Base-by-base conservation (phyloP, 2,329 filamentous ascomycete species). In the Nothophaeocryptopus gaeumannii region DNA sequence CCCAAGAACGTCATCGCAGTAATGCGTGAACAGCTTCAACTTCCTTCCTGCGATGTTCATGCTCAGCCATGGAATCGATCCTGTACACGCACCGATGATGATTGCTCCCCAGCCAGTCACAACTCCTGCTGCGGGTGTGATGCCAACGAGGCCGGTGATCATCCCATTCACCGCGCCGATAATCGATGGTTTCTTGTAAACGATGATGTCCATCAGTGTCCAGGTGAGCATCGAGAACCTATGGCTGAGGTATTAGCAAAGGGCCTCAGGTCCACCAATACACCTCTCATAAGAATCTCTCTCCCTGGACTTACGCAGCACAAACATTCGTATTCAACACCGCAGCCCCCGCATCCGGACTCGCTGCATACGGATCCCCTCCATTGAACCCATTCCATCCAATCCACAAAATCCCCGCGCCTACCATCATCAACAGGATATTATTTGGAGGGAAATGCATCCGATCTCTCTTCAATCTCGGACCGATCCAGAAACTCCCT, bases 331-430 rank as follows among this genome's bases (percentile, higher is more conserved):
- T 78, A 61, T 78, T 78, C 31, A 78, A 67, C 10, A 78, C 75
- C 4, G 76, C 76, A 5, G 73, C 74, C 48, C 75, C 75, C 5
- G 75, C 75, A 58, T 78, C 75, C 7, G 75, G 71, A 36, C 66
- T 73, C 8, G 76, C 75, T 8, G 73, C 65, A 54, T 78, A 78
- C n/a, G 76, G 76, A 60, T 77, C 76, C 55, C 76, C 74, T 38
- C 75, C 75, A 53, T 78, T 78, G 68, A 78, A 78, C 35, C 75
- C 76, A 59, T 78, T 78, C 75, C 75, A 78, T 51, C 75, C 75
- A 20, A 76, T 67, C 76, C 75, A 78, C 31, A 78, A 70, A 32
- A 78, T 73, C 13, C 75, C 75, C 2, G 75, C 74, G 16, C 76
- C 75, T 29, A 74, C 66, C 45, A 78, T 63, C 26, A 75, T 69